Evolutionary conservation across 78 protist species (phyloP).

Genomic region (Protostelium mycophagum): DNA sequence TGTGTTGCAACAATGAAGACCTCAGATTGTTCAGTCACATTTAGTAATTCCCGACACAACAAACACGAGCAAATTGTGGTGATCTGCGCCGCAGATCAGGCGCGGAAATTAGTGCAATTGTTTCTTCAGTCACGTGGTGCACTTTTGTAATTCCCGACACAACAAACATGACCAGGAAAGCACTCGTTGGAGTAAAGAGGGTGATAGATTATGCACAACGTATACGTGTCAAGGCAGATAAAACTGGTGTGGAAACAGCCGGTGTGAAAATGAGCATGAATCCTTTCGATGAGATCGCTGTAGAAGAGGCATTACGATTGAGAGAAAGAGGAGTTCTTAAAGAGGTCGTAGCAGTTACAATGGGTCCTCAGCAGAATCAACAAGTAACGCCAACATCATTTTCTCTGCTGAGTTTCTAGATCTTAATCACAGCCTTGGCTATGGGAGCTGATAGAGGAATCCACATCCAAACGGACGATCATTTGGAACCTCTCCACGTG

Average conservation of each 20-base stretch:
- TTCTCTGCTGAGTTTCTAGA: conserved; percentile 28
- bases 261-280: conserved; percentile 92
- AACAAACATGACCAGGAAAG: conserved; percentile 25
- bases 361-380: conserved; percentile 72
- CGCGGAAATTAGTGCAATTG: no score
- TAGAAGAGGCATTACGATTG: conserved; percentile 85
- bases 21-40: no score
- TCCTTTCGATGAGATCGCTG: conserved; percentile 97
- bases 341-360: conserved; percentile 89
- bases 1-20: no score
- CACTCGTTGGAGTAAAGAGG: conserved; percentile 80
- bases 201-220: conserved; percentile 93
- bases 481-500: conserved; percentile 82
- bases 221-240: conserved; percentile 86
- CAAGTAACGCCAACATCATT: conserved; percentile 7
- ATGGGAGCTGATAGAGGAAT: conserved; percentile 95
- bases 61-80: no score
- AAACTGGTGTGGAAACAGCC: conserved; percentile 83
- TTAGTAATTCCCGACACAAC: no score
- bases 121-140: no score
- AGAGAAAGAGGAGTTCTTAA: conserved; percentile 74
- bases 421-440: conserved; percentile 86
- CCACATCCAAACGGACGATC: conserved; percentile 69
- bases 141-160: no score
- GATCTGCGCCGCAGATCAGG: no score